Evolutionary conservation across 257 asterid genomes (phyloP).

Genomic region (Penstemon newberryi): DNA sequence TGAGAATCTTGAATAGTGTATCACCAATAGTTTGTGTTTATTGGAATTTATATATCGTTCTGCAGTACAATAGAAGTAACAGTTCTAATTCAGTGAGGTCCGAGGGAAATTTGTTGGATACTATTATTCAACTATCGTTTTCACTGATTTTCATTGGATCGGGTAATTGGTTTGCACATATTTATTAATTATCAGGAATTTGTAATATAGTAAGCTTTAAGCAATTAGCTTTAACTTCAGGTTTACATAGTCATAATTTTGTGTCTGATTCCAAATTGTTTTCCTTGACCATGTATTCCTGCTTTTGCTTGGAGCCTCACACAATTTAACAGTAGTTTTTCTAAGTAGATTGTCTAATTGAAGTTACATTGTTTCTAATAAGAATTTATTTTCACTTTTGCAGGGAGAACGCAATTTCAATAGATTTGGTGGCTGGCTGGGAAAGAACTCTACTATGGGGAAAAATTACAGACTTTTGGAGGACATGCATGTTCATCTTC

Average conservation of each 20-base stretch:
- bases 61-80: not conserved
- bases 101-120: not conserved
- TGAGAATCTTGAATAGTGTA: not conserved
- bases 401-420: conserved; percentile 96
- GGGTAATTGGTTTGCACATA: not conserved
- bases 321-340: not conserved
- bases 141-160: not conserved
- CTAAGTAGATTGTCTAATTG: not conserved
- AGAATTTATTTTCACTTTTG: conserved; percentile 25
- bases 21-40: not conserved
- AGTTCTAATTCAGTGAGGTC: not conserved
- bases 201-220: not conserved
- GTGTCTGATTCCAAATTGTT: not conserved
- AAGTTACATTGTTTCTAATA: conserved; percentile 1
- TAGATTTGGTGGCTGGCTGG: conserved; percentile 99
- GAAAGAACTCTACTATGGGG: conserved; percentile 90
- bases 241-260: not conserved
- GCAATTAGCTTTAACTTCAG: not conserved
- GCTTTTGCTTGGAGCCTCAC: conserved; percentile 18
- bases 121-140: not conserved
- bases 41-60: too few relatives aligned
- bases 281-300: not conserved
- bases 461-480: conserved; percentile 86
- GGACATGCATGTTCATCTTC: conserved; percentile 90
- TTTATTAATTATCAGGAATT: not conserved